Conservation (phyloP, 306 rosid genomes). For the Cicer chorassanicum region DNA sequence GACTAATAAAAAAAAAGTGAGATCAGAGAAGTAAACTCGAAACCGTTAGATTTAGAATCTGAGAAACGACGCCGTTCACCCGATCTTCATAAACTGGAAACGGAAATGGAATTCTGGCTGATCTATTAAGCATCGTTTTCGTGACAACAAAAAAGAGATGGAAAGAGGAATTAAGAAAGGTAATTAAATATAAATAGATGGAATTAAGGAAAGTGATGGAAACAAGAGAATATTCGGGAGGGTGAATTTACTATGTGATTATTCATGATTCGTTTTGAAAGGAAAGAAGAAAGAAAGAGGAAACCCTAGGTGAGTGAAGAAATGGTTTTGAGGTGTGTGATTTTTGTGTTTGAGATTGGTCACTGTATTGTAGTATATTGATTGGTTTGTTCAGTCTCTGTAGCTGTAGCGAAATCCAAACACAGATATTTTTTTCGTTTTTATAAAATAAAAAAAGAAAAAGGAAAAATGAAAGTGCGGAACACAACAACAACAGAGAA, state of each 20-base stretch:
- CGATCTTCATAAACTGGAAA: not conserved
- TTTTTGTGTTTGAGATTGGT: not conserved
- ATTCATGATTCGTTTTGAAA: not conserved
- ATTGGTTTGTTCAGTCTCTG: not conserved
- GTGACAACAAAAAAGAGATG: too few species aligned
- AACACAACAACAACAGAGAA: not conserved
- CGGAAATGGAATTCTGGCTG: not conserved
- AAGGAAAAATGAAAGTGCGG: conserved; percentile 4
- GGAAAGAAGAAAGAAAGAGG: not conserved
- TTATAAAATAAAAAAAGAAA: too few species aligned
- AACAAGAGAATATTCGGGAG: too few species aligned
- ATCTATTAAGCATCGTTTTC: not conserved
- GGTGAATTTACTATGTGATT: too few species aligned
- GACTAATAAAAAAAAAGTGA: too few species aligned
- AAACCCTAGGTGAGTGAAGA: not conserved
- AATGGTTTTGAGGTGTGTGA: too few species aligned
- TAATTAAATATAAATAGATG: too few species aligned
- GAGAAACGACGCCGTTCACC: not conserved
- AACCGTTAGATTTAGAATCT: too few species aligned
- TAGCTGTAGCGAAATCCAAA: not conserved
- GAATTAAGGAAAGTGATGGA: too few species aligned
- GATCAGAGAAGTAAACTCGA: too few species aligned
- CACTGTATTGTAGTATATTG: not conserved
- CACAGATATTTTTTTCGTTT: too few species aligned
- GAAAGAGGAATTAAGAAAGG: too few species aligned